A percentile compares a stretch with the other conserved stretches of the same genome.
phyloP scores from a whole-genome alignment of 495 filamentous ascomycete species.

The Tetracladium setigerum region DNA sequence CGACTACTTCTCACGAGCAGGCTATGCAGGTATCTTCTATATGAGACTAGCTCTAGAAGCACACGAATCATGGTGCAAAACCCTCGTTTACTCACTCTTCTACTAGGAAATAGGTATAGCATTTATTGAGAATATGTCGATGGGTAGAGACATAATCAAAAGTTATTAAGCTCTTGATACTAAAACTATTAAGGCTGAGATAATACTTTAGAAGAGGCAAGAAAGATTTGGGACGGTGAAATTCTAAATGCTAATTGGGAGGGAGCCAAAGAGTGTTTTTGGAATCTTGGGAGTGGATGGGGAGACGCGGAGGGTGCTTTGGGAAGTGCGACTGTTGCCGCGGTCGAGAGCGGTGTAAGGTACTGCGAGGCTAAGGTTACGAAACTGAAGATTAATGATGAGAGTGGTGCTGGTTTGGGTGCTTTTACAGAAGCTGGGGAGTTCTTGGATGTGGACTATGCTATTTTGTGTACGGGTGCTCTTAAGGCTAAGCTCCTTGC shows the following conservation, averaged over 20 bases:
- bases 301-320: constrained; percentile 51
- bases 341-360: constrained; percentile 41
- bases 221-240: constrained; percentile 37
- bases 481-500: constrained; percentile 52
- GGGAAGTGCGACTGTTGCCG: constrained; percentile 33
- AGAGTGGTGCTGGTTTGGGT: constrained; percentile 24
- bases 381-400: constrained; percentile 2
- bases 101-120: constrained; percentile 52
- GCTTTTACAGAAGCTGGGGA: constrained; percentile 33
- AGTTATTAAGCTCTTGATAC: constrained; percentile 41
- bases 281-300: constrained; percentile 53
- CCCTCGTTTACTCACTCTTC: constrained; percentile 44
- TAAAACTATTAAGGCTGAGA: constrained; percentile 28
- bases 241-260: constrained; percentile 47
- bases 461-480: constrained; percentile 50
- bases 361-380: constrained; percentile 10
- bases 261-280: constrained; percentile 17
- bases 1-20: constrained; percentile 58
- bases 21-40: constrained; percentile 54
- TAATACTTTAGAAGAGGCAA: constrained; percentile 39
- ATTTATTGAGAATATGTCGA: constrained; percentile 36
- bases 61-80: constrained; percentile 38
- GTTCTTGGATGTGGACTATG: constrained; percentile 32
- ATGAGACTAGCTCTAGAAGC: constrained; percentile 50
- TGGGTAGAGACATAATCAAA: constrained; percentile 37